Evolutionary conservation across 768 basidiomycete species (phyloP).

Genomic region (Calocybe gangraenosa): DNA sequence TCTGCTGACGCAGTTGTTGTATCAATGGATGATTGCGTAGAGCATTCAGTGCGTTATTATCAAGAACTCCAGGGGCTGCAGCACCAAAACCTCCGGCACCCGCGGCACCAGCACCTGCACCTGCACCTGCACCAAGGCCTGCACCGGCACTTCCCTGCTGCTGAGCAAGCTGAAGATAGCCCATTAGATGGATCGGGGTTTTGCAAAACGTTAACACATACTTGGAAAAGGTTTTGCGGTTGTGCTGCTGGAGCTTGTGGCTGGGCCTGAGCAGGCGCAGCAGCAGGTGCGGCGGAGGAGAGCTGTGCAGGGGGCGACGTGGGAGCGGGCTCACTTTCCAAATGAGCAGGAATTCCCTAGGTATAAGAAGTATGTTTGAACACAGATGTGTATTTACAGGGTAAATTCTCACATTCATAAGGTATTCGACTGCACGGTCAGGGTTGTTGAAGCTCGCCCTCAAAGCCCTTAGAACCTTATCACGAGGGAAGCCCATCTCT

Average conservation of each 20-base stretch:
- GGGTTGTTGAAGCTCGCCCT: slow-evolving; percentile 97
- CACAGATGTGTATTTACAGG: not conserved
- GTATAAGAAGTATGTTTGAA: slow-evolving; percentile 10
- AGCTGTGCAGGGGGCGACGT: slow-evolving; percentile 33
- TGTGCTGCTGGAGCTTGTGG: slow-evolving; percentile 32
- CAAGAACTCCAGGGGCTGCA: slow-evolving; percentile 30
- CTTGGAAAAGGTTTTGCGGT: slow-evolving; percentile 88
- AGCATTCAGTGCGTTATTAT: slow-evolving; percentile 50
- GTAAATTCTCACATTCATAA: slow-evolving; percentile 69
- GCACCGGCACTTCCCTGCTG: slow-evolving; percentile 51
- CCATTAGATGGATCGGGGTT: not conserved
- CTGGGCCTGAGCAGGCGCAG: slow-evolving; percentile 27
- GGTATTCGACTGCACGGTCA: slow-evolving; percentile 96
- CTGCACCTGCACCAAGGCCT: slow-evolving; percentile 12
- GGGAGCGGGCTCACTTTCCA: slow-evolving; percentile 38
- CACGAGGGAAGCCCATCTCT: slow-evolving; percentile 92
- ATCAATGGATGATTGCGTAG: slow-evolving; percentile 65
- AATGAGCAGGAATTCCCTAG: slow-evolving; percentile 78
- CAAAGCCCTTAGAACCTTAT: slow-evolving; percentile 80
- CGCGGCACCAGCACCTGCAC: slow-evolving; percentile 22
- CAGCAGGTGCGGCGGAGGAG: slow-evolving; percentile 29
- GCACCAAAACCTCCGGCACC: slow-evolving; percentile 17
- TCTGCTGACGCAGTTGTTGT: slow-evolving; percentile 66
- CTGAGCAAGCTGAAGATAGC: slow-evolving; percentile 57
- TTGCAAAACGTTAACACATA: slow-evolving; percentile 24